Evolutionary conservation across 225 moss, liverwort and hornwort species (phyloP).

Genomic region (Sphagnum tenellum): DNA sequence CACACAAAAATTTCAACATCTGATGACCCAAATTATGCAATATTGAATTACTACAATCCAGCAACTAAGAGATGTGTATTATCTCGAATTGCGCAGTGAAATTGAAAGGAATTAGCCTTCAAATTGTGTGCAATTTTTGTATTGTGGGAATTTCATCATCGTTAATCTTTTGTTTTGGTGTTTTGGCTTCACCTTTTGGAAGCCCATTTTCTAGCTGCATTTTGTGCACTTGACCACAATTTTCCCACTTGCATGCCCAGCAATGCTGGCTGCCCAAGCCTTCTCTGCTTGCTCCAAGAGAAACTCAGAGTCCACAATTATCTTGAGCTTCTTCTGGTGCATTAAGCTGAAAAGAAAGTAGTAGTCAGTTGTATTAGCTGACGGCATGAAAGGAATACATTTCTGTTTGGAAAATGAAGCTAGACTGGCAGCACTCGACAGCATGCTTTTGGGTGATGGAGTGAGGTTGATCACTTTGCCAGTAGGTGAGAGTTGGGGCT

Average conservation of each 20-base stretch:
- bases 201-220: neutral
- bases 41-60: too few species aligned
- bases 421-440: conserved; percentile 16
- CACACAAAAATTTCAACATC: too few species aligned
- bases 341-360: conserved; percentile 35
- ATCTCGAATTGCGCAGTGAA: too few species aligned
- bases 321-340: conserved; percentile 35
- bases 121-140: too few species aligned
- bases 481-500: conserved; percentile 29
- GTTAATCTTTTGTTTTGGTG: too few species aligned
- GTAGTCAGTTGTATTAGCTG: conserved; percentile 33
- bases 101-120: too few species aligned
- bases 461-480: conserved; percentile 47
- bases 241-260: conserved; percentile 68
- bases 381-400: conserved; percentile 18
- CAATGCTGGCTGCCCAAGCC: conserved; percentile 59
- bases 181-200: too few species aligned
- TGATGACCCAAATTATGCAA: too few species aligned
- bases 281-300: conserved; percentile 24
- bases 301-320: conserved; percentile 42
- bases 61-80: too few species aligned
- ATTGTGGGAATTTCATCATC: too few species aligned
- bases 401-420: conserved; percentile 43
- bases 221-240: conserved; percentile 35
- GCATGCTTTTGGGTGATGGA: conserved; percentile 6